Percentiles rank a stretch among this genome's conserved stretches.
phyloP scores from a whole-genome alignment of 768 basidiomycete genomes.

The Daedaleopsis nitida region DNA sequence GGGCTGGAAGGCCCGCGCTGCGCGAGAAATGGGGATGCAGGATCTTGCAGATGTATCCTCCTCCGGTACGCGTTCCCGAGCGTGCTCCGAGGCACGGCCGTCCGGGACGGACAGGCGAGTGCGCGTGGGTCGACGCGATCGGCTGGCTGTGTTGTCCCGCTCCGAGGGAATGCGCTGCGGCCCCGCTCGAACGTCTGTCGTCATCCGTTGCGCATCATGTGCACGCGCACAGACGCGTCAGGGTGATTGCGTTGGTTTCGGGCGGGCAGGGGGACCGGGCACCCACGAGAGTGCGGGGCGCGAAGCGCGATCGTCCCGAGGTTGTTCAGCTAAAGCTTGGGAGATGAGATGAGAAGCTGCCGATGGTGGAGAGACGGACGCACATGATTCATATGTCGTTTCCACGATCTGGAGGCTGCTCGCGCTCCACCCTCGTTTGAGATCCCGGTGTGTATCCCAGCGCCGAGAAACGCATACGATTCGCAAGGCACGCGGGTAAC shows the following conservation, averaged over 20 bases:
- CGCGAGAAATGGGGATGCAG: background rate
- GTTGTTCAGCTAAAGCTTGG: background rate
- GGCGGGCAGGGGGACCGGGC: background rate
- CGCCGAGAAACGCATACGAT: background rate
- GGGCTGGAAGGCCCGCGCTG: background rate
- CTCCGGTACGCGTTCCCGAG: background rate
- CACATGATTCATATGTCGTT: background rate
- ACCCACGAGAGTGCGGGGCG: background rate
- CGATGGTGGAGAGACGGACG: background rate
- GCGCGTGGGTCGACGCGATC: background rate
- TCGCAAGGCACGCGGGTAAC: background rate
- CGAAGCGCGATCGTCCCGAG: background rate
- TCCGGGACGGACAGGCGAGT: slow-evolving; percentile 10
- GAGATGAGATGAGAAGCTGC: background rate
- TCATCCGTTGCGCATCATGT: slow-evolving; percentile 4
- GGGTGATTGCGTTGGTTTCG: background rate
- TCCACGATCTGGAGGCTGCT: background rate
- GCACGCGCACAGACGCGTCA: background rate
- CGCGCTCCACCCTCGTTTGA: background rate
- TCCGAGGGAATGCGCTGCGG: slow-evolving; percentile 18
- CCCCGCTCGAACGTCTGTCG: slow-evolving; percentile 10
- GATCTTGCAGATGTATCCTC: too few species aligned
- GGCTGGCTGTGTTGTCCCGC: slow-evolving; percentile 13
- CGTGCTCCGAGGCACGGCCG: slow-evolving; percentile 16
- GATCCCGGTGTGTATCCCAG: background rate